Percentiles rank a stretch among this genome's conserved stretches.
Evolutionary conservation across 805 yeast species (phyloP).

Genomic region (Wickerhamiella slavikovae): DNA sequence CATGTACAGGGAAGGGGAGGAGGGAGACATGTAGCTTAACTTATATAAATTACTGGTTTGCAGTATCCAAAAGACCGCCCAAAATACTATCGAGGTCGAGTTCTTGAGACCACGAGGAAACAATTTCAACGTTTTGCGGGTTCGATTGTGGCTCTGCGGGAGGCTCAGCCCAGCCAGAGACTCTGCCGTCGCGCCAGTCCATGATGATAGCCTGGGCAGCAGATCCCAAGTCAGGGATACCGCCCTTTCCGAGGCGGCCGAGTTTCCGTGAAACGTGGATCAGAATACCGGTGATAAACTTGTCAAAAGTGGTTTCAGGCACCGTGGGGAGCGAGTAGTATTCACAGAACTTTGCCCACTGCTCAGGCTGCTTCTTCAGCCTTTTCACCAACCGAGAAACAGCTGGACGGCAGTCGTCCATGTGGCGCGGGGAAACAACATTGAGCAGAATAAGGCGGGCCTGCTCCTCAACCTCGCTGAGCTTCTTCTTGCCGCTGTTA

Average conservation of each 20-base stretch:
- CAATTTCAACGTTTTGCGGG: constrained; percentile 48
- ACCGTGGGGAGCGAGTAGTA: constrained; percentile 67
- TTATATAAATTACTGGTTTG: no score
- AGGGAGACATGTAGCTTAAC: no score
- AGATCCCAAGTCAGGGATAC: constrained; percentile 70
- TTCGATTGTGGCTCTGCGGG: constrained; percentile 24
- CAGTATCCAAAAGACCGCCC: constrained; percentile 8
- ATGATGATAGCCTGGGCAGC: constrained; percentile 68
- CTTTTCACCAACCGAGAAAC: constrained; percentile 57
- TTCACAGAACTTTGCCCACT: constrained; percentile 41
- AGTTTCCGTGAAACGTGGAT: constrained; percentile 83
- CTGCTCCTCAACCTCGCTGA: constrained; percentile 37
- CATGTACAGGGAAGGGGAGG: no score
- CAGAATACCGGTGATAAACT: constrained; percentile 65
- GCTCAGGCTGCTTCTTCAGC: constrained; percentile 47
- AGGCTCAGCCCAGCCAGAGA: constrained; percentile 78
- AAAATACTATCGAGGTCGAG: constrained; percentile 78
- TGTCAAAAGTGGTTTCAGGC: constrained; percentile 49
- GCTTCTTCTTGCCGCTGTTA: constrained; percentile 18
- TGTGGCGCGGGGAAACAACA: constrained; percentile 74
- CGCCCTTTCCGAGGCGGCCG: constrained; percentile 85
- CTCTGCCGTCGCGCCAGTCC: constrained; percentile 96
- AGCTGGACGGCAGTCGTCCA: constrained; percentile 69
- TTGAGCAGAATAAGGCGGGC: constrained; percentile 79
- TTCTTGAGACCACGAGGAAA: constrained; percentile 81